Evolutionary conservation across 164 flowering plant genomes (phyloP), one percentile per base, ranked within the genome.

Genomic region (Kingdonia uniflora): DNA sequence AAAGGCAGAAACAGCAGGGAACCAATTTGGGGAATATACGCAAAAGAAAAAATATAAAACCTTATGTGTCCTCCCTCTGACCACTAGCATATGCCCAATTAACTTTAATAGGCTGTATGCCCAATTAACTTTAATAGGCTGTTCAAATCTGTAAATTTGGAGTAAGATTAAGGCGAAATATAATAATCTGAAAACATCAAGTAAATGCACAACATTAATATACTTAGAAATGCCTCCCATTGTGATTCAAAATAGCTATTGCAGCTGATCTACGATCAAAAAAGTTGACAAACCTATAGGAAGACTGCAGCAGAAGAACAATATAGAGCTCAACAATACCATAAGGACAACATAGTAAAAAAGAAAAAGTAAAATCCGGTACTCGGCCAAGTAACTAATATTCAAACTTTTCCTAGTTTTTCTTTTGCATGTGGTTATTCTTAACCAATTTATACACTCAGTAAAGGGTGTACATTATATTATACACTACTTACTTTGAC

Each of bases 101-200:
- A n/a, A n/a, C n/a, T n/a, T n/a, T n/a, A n/a, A n/a, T n/a, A n/a
- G n/a, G n/a, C n/a, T n/a, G n/a, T n/a, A n/a, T n/a, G n/a, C 90
- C 90, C 90, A 83, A 52, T 83, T 83, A 57, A 80, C 91, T 65
- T 83, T 80, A 38, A 83, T 83, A 44, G 87, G 85, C 64, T 83
- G 91, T 33, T 87, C 87, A 74, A 83, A 83, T 74, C 91, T 83
- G 80, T 55, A 68, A 63, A 46, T 21, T 25, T 11, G 21, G n/a
- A n/a, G n/a, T 17, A 15, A 29, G 20, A 21, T 42, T 35, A 15
- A 51, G 51, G 11, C 23, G 25, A 55, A 53, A 2, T 23, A 12
- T 46, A 40, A 39, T 38, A 44, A 40, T 23, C 17, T 5, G 10
- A 55, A n/a, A 57, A 24, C 49, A 59, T 25, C 25, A 56, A 57